Evolutionary conservation across 164 flowering plant genomes (phyloP), one percentile per base, ranked within the genome.

Genomic region (Umbilicus rupestris): DNA sequence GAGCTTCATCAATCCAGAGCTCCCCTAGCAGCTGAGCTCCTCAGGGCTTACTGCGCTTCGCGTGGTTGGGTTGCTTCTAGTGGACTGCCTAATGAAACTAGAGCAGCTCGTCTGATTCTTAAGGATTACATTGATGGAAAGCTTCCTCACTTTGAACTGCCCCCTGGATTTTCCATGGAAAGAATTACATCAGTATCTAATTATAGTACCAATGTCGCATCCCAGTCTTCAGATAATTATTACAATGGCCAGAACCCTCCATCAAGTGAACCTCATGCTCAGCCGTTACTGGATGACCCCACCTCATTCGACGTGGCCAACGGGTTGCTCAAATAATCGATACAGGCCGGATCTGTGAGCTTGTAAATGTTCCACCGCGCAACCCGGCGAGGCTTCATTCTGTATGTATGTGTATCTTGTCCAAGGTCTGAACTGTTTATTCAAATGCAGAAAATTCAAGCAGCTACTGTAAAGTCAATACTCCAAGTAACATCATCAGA

Each of bases 41-140:
- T 94, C 73, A 83, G 88, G 72, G 74, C 85, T 41, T 94, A 81
- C 66, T 94, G 99, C 73, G 77, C 87, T 20, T 94, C 99, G 44
- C 96, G 97, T 62, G 93, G 96, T 7, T 79, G 87, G 71, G 95
- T 92, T 62, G 87, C 82, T 47, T 82, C 99, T 1, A 84, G 92
- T 76, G 99, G 99, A 29, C 74, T 88, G 69, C 97, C 99, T 0
- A 96, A 94, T 81, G 99, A 91, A 81, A 89, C 96, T 1, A 77
- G 75, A 75, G 96, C 96, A 28, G 78, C 97, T 6, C 90, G 96
- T 6, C 81, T 66, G 67, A 88, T 94, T 55, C 71, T 94, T 81
- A 91, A 94, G 76, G 97, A 91, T 72, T 94, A 85, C 73, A 77
- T 91, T 63, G 96, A 89, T 68, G 97, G 97, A 14, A 91, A 88